Conservation (phyloP, 2,329 filamentous ascomycete species). For the Epicoccum nigrum region DNA sequence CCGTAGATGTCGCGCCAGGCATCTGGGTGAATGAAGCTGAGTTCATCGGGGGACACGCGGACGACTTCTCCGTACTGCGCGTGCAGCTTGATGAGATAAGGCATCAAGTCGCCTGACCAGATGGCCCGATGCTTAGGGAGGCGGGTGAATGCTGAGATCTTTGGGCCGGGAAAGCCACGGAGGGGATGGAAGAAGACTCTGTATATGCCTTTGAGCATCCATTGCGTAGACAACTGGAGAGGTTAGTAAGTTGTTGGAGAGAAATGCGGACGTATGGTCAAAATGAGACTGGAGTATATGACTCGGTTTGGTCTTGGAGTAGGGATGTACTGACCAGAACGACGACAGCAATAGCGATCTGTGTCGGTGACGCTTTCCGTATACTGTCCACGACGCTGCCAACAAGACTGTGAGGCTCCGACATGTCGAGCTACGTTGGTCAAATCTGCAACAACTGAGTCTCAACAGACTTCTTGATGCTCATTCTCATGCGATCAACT, state of each 20-base stretch:
- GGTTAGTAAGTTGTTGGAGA: neutral
- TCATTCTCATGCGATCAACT: neutral
- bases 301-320: too few relatives aligned
- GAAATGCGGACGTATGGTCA: too few relatives aligned
- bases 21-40: conserved; percentile 48
- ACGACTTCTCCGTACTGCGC: conserved; percentile 51
- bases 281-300: too few relatives aligned
- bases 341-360: neutral
- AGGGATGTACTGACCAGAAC: neutral
- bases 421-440: neutral
- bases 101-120: conserved; percentile 5
- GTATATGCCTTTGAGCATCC: neutral
- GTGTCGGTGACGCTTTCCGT: neutral
- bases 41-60: conserved; percentile 48
- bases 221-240: neutral
- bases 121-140: conserved; percentile 38
- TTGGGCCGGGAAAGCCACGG: conserved; percentile 52
- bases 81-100: conserved; percentile 40
- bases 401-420: neutral
- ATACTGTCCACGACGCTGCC: neutral
- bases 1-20: conserved; percentile 31
- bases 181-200: conserved; percentile 47
- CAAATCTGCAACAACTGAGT: neutral
- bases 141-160: conserved; percentile 41
- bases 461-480: neutral